These are phyloP conservation scores for Rhypophila decipiens DNA, from an alignment of 495 filamentous ascomycete species.

Conservation along the genomic window DNA sequence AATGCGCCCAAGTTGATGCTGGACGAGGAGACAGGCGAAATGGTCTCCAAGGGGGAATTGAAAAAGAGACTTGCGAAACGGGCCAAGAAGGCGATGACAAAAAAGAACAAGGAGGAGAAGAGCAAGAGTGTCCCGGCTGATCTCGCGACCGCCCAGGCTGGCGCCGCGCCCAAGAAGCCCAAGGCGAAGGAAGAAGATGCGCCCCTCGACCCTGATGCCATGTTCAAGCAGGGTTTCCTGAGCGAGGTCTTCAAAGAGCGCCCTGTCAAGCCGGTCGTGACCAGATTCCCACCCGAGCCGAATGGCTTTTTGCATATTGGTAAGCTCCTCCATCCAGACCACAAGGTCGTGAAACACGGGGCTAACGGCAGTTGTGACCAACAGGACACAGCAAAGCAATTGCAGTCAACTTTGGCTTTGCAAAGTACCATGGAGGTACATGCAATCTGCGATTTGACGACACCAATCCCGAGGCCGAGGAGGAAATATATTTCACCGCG, in stretches of 20 bases:
- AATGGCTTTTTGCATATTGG: slow-evolving; percentile 74
- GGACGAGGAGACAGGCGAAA: slow-evolving; percentile 60
- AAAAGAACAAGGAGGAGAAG: slow-evolving; percentile 35
- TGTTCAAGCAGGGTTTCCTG: slow-evolving; percentile 84
- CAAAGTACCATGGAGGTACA: slow-evolving; percentile 73
- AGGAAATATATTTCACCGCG: slow-evolving; percentile 69
- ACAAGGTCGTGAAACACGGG: background rate
- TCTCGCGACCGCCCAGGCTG: slow-evolving; percentile 13
- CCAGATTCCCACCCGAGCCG: slow-evolving; percentile 91
- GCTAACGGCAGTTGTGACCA: slow-evolving; percentile 56
- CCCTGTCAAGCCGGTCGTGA: slow-evolving; percentile 57
- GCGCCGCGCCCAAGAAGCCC: slow-evolving; percentile 35
- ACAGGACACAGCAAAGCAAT: slow-evolving; percentile 92
- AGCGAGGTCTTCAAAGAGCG: slow-evolving; percentile 73
- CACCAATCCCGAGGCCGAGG: slow-evolving; percentile 78
- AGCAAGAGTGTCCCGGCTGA: slow-evolving; percentile 5
- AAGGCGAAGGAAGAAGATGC: slow-evolving; percentile 40
- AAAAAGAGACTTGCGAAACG: slow-evolving; percentile 60
- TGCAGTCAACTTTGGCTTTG: slow-evolving; percentile 94
- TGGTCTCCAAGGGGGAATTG: slow-evolving; percentile 59
- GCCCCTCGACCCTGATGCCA: slow-evolving; percentile 56
- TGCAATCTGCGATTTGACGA: slow-evolving; percentile 67
- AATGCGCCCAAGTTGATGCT: slow-evolving; percentile 52
- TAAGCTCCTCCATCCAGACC: background rate
- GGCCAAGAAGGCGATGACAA: slow-evolving; percentile 51